Evolutionary conservation across 306 rosid species (phyloP), one percentile per base, ranked within the genome.

Genomic region (Heteromeles arbutifolia): DNA sequence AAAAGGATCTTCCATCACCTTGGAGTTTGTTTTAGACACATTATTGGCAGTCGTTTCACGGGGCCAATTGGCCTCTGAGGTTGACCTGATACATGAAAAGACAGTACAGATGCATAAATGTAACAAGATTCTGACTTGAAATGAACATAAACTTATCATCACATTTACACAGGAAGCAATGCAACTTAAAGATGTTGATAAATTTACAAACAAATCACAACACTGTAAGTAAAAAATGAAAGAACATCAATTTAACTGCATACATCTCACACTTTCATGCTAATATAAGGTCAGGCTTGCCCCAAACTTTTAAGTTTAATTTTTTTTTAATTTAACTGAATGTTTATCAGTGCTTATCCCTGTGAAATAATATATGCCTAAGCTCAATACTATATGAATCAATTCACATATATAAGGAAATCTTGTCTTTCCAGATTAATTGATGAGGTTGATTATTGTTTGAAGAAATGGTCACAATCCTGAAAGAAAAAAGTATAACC

Each of bases 1-100:
- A 81, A 92, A 96, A 64, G 91, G 96, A 82, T 90, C 91, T 58
- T 88, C 93, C 74, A 79, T 63, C 24, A 67, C 70, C 66, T 78
- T 81, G 83, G 98, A 84, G 25, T 85, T 82, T 43, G 90, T 72
- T 87, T 85, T 96, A 74, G 88, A 72, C 44, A 73, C 66, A 65
- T 72, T 77, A 70, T 69, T 78, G 74, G 80, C 82, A 69, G 86
- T 72, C 72, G 86, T 83, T 84, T 88, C 92, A 66, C 93, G 74
- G 80, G 90, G 83, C 89, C 90, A 85, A 75, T 80, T 84, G 44
- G 78, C 67, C 81, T 85, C 91, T 74, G 96, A 78, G 67, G 84
- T 74, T 63, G 91, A 83, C 87, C 99, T 96, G 96, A 71, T 82
- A 83, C 39, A 62, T n/a, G 61, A 82, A 74, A 78, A 70, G 58